A percentile compares a stretch with the other conserved stretches of the same genome.
Evolutionary conservation across 768 basidiomycete species (phyloP).

Genomic region (Xerocomellus dryophilus): DNA sequence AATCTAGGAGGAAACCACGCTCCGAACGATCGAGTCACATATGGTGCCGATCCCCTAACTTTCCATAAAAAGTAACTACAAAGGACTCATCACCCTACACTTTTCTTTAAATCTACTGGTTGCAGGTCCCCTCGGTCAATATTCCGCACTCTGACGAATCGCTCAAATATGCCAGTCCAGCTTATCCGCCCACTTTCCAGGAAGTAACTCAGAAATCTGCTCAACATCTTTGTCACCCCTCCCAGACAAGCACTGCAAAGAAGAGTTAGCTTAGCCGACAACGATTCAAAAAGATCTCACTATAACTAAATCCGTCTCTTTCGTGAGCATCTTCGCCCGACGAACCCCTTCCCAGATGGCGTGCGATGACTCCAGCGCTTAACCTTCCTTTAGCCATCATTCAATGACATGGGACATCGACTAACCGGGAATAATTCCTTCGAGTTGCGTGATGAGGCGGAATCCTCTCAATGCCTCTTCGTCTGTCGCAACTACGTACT

Average conservation of each 20-base stretch:
- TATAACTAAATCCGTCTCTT: conserved; percentile 85
- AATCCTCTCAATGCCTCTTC: conserved; percentile 93
- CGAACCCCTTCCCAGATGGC: conserved; percentile 92
- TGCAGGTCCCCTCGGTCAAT: no score
- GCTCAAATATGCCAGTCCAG: conserved; percentile 85
- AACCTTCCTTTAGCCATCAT: conserved; percentile 4
- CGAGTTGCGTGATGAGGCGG: conserved; percentile 83
- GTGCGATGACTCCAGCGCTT: conserved; percentile 93
- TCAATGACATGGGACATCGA: neutral
- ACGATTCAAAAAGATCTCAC: conserved; percentile 47
- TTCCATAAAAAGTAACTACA: conserved; percentile 18
- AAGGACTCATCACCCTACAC: neutral
- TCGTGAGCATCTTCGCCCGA: conserved; percentile 78
- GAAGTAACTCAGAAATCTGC: conserved; percentile 90
- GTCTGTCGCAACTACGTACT: conserved; percentile 91
- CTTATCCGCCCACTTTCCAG: conserved; percentile 88
- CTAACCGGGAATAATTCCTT: conserved; percentile 95
- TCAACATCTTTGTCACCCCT: conserved; percentile 98
- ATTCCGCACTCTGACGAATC: neutral
- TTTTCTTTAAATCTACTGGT: neutral
- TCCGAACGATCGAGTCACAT: conserved; percentile 23
- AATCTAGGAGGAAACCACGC: no score
- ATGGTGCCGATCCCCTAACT: neutral
- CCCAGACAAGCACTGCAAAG: conserved; percentile 78
- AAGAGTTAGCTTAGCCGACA: conserved; percentile 5